These are phyloP conservation scores for Spiromastix sp. DNA, from an alignment of 2,329 filamentous ascomycete species.

Conservation along the genomic window DNA sequence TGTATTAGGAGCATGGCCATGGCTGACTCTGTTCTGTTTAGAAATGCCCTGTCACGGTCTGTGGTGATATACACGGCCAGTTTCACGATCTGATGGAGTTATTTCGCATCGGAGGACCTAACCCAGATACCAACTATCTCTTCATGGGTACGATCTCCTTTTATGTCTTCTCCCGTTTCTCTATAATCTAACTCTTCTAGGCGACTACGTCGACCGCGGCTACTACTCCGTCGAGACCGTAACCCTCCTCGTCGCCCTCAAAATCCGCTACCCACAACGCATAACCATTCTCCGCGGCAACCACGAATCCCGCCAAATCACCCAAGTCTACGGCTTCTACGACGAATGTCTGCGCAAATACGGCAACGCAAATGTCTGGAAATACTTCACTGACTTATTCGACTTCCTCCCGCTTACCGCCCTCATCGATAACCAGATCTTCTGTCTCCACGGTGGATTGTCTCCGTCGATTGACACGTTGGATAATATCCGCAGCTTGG, in stretches of 20 bases:
- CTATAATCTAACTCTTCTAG: constrained; percentile 35
- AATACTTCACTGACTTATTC: constrained; percentile 97
- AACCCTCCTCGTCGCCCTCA: constrained; percentile 88
- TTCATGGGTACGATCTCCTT: constrained; percentile 70
- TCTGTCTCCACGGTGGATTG: constrained; percentile 93
- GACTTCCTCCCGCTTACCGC: constrained; percentile 96
- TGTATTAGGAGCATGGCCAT: background rate
- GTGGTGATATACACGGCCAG: constrained; percentile 97
- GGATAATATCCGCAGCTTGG: constrained; percentile 88
- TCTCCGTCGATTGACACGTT: constrained; percentile 93
- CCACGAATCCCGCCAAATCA: constrained; percentile 98
- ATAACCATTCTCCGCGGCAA: constrained; percentile 98
- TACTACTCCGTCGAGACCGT: constrained; percentile 99
- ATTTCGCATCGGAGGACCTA: constrained; percentile 96
- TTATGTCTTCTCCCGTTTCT: constrained; percentile 12
- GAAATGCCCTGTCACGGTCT: constrained; percentile 99
- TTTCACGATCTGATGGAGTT: constrained; percentile 99
- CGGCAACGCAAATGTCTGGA: constrained; percentile 98
- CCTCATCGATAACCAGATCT: constrained; percentile 97
- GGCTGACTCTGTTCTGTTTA: constrained; percentile 27
- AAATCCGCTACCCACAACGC: constrained; percentile 94
- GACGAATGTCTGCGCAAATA: constrained; percentile 98
- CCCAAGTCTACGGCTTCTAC: constrained; percentile 98
- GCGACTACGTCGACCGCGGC: constrained; percentile 96
- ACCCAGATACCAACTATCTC: constrained; percentile 97